Base-by-base conservation (phyloP, 768 basidiomycete genomes). In the Mycena metata region DNA sequence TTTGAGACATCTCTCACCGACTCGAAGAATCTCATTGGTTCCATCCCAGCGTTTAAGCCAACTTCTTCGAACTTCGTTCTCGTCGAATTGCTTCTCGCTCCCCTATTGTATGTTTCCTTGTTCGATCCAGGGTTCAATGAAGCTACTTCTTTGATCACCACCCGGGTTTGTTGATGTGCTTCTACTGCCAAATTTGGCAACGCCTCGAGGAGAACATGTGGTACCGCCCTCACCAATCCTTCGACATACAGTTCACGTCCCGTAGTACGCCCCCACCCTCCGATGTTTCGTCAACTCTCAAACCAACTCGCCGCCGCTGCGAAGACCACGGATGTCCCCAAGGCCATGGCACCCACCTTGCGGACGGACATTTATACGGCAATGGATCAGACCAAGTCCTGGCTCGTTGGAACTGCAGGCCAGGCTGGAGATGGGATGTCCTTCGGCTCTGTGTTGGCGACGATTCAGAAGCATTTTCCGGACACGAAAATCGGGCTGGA, bases 391-490 rank as follows among this genome's bases (percentile, higher is more conserved):
- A 71, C 77, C 35, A 86, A 84, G 72, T 72, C 80, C 15, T 88
- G 88, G 87, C 72, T 85, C 24, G 62, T 80, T 47, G 83, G 84
- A 3, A 76, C 78, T 24, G 69, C 74, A 4, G 83, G 85, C 17
- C 82, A 84, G 60, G 83, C 86, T n/a, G 86, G 87, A 11, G 88
- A 88, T 64, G 86, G 86, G 7, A 82, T 88, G 52, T 84, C 86
- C 33, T 86, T 84, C 68, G 79, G 81, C 36, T 70, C 83, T 49
- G 79, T 87, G 55, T 72, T 88, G 64, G 68, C 79, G 56, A 60
- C 59, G 16, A 68, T 68, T 41, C 67, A 68, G 74, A 85, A 84
- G 66, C 83, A 89, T 76, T 83, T 88, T 66, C 83, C 85, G 30
- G 75, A 83, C 15, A 74, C 79, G 47, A 82, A 80, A 50, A 77